Conservation (phyloP, 441 rosid genomes). For the Capsella rubella region DNA sequence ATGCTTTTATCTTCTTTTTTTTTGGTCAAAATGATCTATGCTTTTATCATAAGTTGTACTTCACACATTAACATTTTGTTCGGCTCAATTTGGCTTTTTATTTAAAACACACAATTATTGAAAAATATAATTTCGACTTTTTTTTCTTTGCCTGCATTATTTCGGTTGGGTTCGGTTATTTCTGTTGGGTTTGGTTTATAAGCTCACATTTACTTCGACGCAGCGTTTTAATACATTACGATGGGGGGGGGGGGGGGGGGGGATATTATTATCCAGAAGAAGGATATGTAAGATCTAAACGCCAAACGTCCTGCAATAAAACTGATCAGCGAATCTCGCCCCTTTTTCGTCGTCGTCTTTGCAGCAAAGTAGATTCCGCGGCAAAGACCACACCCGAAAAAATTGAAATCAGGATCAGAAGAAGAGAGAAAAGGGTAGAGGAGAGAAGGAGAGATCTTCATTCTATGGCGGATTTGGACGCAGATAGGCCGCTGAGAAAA, state of each 20-base stretch:
- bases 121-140: too few relatives aligned
- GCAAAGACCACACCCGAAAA: constrained; percentile 11
- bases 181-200: background rate
- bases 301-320: constrained; percentile 18
- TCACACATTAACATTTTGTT: too few relatives aligned
- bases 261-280: constrained; percentile 23
- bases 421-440: background rate
- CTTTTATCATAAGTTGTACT: too few relatives aligned
- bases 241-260: background rate
- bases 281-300: constrained; percentile 10
- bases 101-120: too few relatives aligned
- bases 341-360: background rate
- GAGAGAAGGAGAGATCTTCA: constrained; percentile 31
- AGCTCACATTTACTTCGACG: background rate
- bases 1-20: too few relatives aligned
- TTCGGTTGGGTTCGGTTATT: background rate
- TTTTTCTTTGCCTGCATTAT: too few relatives aligned
- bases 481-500: constrained; percentile 66
- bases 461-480: constrained; percentile 54
- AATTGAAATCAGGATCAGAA: background rate
- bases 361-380: constrained; percentile 46
- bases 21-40: too few relatives aligned
- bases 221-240: background rate
- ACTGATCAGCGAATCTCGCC: constrained; percentile 36
- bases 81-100: too few relatives aligned